Evolutionary conservation across 352 stramenopile genomes (phyloP), one percentile per base, ranked within the genome.

Genomic region (Globisporangium paroecandrum): DNA sequence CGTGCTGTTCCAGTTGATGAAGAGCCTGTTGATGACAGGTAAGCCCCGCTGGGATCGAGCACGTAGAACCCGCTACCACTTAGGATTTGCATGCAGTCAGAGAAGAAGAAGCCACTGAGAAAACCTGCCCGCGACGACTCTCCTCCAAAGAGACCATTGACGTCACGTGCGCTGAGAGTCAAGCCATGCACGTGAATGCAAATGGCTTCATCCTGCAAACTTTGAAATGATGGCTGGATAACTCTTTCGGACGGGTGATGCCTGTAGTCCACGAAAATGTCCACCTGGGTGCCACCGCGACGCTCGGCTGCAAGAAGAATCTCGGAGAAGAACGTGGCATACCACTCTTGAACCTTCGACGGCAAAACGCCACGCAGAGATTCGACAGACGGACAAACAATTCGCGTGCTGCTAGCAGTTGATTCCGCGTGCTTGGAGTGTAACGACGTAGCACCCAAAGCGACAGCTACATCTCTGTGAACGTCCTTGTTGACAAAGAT

Each of bases 41-140:
- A 88, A 24, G 62, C 63, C n/a, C 78, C 80, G 27, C 69, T 86
- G 15, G 86, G 86, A 67, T 94, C 86, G n/a, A 94, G 65, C 47
- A 94, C 74, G 58, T 90, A 94, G 57, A 92, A 91, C 0, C 73
- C 73, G n/a, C 87, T 77, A 29, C 82, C 86, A 61, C 81, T 91
- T 6, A 94, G 67, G 69, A 94, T 89, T 64, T 94, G 86, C 69
- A 92, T 80, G 65, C 83, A 94, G 38, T 94, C 83, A 5, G 82
- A 83, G n/a, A 81, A 77, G 20, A 80, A 73, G 63, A 94, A 91
- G 0, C 82, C 83, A 15, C 72, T 81, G 18, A 92, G 69, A 32
- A 94, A 70, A 4, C 81, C 85, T 15, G 75, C 46, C 41, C 79
- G 78, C 13, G 81, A 87, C 18, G 77, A 77, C 34, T 89, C 82